Evolutionary conservation across 169 alveolate genomes (phyloP), one percentile per base, ranked within the genome.

Genomic region (Plasmodium adleri): DNA sequence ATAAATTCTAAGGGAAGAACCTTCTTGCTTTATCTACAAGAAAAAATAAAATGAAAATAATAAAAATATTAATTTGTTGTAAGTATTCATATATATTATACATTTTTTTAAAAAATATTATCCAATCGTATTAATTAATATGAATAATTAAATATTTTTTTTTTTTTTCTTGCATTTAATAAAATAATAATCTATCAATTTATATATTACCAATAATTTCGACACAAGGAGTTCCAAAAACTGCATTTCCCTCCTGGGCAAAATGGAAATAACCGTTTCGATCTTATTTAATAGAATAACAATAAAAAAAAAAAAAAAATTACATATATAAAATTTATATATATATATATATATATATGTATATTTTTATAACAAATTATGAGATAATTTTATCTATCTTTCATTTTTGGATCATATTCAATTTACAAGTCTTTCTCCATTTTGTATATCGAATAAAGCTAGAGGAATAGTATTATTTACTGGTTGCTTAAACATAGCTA

Each of bases 401-500:
- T 54, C 20, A 32, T 52, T 52, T 52, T 13, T 52, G 17, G 1
- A 52, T 52, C 12, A 72, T 52, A 72, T 26, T 20, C 13, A 54
- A 10, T 52, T 8, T 86, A 93, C 96, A 90, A 93, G 88, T 74
- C 90, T 76, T 26, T 72, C 60, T 32, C 96, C 96, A 24, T 93
- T 93, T 64, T 91, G 95, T 56, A 93, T 93, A 60, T 93, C 96
- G 73, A 80, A 93, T 56, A 93, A 74, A 20, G 92, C 76, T 39
- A 93, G 68, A 9, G 96, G 93, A 49, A 93, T 88, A 49, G 74
- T 78, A 85, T 89, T 92, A 58, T 89, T 54, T 54, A 88, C 17
- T 12, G 96, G 96, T 56, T 93, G 96, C 45, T 91, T 89, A 75
- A 93, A 83, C 96, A 93, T 93, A 72, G 91, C 96, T 28, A 93